phyloP scores from a whole-genome alignment of 176 grass and related monocot genomes.

The Chloris gayana region DNA sequence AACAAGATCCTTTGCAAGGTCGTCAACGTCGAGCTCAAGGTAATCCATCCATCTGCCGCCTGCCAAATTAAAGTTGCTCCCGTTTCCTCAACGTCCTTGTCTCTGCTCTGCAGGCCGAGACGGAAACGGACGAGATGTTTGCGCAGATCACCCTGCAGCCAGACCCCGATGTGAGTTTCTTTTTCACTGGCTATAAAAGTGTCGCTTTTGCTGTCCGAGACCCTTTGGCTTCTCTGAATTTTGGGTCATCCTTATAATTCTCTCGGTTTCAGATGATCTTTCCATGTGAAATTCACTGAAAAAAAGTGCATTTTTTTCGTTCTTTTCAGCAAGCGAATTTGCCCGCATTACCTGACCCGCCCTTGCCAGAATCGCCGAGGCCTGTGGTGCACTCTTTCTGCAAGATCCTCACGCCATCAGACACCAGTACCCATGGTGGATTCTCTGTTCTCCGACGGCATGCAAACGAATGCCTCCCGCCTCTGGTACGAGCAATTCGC shows the following conservation, averaged over 20 bases:
- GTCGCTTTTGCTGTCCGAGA: not conserved
- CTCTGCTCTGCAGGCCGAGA: constrained; percentile 60
- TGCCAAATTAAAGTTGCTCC: not conserved
- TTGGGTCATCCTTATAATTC: not conserved
- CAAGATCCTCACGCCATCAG: constrained; percentile 97
- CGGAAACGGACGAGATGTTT: constrained; percentile 93
- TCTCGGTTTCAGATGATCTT: not conserved
- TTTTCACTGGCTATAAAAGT: not conserved
- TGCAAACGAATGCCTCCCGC: constrained; percentile 92
- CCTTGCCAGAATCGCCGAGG: constrained; percentile 49
- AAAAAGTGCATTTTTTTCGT: not conserved
- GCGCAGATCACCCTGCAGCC: constrained; percentile 89
- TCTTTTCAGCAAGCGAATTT: constrained; percentile 59
- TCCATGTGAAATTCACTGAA: not conserved
- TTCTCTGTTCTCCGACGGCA: constrained; percentile 92
- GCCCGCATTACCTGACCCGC: constrained; percentile 46
- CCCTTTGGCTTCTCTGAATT: constrained; percentile 23
- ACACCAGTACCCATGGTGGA: constrained; percentile 95
- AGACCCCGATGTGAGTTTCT: constrained; percentile 63
- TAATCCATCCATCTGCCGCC: not conserved
- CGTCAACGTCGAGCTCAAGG: constrained; percentile 84
- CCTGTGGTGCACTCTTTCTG: constrained; percentile 94
- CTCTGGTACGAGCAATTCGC: constrained; percentile 59
- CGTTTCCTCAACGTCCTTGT: not conserved
- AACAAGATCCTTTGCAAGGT: constrained; percentile 94